Base-by-base conservation (phyloP, 495 filamentous ascomycete species). In the Lasiosphaeris hirsuta region DNA sequence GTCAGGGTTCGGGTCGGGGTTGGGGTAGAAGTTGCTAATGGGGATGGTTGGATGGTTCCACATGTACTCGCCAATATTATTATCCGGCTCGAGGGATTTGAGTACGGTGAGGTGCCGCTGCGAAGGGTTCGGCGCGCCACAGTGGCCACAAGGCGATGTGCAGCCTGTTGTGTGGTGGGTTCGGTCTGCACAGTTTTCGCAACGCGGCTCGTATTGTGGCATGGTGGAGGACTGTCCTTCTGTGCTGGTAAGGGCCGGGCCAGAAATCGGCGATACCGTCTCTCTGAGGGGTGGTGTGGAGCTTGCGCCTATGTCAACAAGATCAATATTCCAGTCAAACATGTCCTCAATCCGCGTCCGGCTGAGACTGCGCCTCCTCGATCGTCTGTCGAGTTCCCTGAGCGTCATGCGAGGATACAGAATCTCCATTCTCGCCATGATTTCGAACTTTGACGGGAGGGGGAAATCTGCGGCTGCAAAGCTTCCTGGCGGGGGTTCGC, bases 361-460 rank as follows among this genome's bases (percentile, higher is more conserved):
- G 56, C 73, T 75, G 9, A 76, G 44, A 50, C 73, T 74, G 10
- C 73, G 61, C n/a, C 72, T 54, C 9, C 72, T 64, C 2, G 73
- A 69, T 9, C 64, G 47, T 30, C 63, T 61, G 33, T 72, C 68
- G 3, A 76, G 52, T 42, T 70, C 58, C 10, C 62, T 58, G 13
- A 71, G 52, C 0, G 54, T 59, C 42, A 63, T 62, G 14, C 45
- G 58, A n/a, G 67, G 69, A 56, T 67, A 69, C 10, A 66, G 56
- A 41, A 71, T 52, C 30, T 59, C 18, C 19, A 63, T 13, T 19
- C 10, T 46, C 14, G 46, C 13, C 5, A 11, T 8, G 10, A 46
- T 15, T 5, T 1, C 23, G 11, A 18, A 57, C 39, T 10, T 44
- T 3, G 9, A 13, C 43, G 1, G 51, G 33, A 30, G 23, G 7